Conservation (phyloP, 495 filamentous ascomycete genomes). For the Xylaria scruposa region DNA sequence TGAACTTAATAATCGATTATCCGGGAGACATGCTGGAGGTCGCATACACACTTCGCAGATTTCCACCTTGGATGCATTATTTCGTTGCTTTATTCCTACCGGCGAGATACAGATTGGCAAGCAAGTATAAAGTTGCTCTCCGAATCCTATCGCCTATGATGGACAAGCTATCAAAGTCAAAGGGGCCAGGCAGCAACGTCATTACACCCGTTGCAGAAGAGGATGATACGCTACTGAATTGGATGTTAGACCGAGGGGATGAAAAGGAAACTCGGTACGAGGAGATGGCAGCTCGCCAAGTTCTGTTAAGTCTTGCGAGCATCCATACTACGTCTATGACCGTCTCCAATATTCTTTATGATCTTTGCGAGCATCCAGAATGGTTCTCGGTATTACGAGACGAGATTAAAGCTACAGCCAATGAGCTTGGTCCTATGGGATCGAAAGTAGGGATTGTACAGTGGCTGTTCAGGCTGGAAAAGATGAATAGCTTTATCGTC, state of each 20-base stretch:
- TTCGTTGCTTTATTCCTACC: conserved; percentile 17
- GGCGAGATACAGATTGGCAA: background rate
- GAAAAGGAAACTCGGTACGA: background rate
- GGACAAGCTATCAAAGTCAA: background rate
- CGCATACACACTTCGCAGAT: conserved; percentile 40
- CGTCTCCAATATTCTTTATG: background rate
- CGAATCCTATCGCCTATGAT: background rate
- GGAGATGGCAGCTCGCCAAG: background rate
- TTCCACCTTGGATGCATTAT: conserved; percentile 21
- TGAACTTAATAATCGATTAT: conserved; percentile 50
- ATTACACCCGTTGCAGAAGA: background rate
- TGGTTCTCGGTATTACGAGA: background rate
- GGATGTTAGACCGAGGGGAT: conserved; percentile 23
- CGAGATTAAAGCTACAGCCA: background rate
- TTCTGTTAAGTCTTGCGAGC: background rate
- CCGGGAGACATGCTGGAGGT: background rate
- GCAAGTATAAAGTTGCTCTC: background rate
- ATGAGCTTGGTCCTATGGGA: background rate
- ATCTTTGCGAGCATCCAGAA: conserved; percentile 8
- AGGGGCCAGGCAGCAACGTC: background rate
- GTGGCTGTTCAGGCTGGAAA: conserved; percentile 2
- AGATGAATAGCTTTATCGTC: conserved; percentile 19
- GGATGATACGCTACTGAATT: conserved; percentile 21
- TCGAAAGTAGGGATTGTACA: background rate
- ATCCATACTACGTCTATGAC: conserved; percentile 8